These are phyloP conservation scores for Pythium insidiosum DNA, from an alignment of 352 stramenopile genomes.

Conservation along the genomic window DNA sequence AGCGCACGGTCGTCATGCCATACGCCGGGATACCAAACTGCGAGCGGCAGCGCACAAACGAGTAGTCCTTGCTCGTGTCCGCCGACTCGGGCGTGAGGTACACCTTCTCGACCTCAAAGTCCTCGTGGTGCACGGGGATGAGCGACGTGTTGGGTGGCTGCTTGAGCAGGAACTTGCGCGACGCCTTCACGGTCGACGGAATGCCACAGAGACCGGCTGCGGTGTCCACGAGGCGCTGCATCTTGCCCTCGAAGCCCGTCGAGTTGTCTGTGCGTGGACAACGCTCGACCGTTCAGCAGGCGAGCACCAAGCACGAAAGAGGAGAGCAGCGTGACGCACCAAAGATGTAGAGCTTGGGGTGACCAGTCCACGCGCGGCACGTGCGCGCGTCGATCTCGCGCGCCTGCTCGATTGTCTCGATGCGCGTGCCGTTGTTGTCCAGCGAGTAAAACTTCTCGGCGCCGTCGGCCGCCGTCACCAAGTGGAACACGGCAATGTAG, in stretches of 20 bases:
- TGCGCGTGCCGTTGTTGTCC: conserved; percentile 95
- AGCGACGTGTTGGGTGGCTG: conserved; percentile 13
- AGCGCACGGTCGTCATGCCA: conserved; percentile 81
- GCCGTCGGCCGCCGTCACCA: conserved; percentile 89
- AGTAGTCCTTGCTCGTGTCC: conserved; percentile 77
- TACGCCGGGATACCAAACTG: conserved; percentile 81
- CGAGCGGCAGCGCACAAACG: conserved; percentile 77
- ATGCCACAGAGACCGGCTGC: conserved; percentile 64
- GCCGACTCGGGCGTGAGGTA: conserved; percentile 70
- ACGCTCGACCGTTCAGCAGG: not conserved
- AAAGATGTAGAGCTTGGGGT: conserved; percentile 82
- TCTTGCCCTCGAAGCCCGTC: conserved; percentile 80
- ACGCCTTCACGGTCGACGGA: conserved; percentile 68
- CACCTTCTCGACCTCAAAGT: conserved; percentile 84
- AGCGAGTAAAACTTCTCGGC: conserved; percentile 95
- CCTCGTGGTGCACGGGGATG: conserved; percentile 75
- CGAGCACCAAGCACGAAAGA: conserved; percentile 1
- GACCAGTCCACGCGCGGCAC: conserved; percentile 71
- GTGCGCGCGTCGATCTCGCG: conserved; percentile 79
- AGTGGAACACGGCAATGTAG: conserved; percentile 86
- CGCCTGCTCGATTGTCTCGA: conserved; percentile 91
- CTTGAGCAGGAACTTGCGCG: conserved; percentile 68
- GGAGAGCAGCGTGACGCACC: conserved; percentile 19
- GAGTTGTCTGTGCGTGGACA: conserved; percentile 48
- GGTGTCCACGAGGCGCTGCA: conserved; percentile 82